Conservation (phyloP, 306 rosid genomes). For the Trichosanthes truncata region DNA sequence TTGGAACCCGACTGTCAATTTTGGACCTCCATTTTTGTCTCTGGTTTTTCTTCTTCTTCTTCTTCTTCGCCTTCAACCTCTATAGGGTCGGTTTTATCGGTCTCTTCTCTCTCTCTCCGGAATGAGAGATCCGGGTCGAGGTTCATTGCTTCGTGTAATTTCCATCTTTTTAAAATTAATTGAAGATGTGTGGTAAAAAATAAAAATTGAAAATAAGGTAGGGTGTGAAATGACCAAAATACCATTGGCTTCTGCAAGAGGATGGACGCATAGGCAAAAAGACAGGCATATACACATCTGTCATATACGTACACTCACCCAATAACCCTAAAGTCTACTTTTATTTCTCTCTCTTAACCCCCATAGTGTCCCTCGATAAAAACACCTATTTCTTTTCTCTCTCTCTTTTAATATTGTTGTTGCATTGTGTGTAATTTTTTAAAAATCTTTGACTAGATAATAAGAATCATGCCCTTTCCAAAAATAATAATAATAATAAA, state of each 20-base stretch:
- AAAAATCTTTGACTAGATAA: no score
- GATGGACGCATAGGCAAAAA: not conserved
- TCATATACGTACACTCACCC: constrained; percentile 7
- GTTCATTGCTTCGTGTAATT: constrained; percentile 3
- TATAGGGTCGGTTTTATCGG: not conserved
- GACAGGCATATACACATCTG: not conserved
- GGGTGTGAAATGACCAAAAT: not conserved
- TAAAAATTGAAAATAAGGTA: not conserved
- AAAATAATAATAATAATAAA: no score
- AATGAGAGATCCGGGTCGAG: constrained; percentile 14
- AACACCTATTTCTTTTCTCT: not conserved
- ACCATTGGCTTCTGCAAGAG: not conserved
- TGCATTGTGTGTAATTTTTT: no score
- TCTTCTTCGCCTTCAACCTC: not conserved
- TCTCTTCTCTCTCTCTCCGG: not conserved
- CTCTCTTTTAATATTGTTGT: not conserved
- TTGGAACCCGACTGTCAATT: constrained; percentile 10
- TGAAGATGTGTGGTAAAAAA: not conserved
- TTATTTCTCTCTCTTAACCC: not conserved
- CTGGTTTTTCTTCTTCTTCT: not conserved
- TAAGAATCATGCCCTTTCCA: no score
- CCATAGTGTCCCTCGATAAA: not conserved
- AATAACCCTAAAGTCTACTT: constrained; percentile 1
- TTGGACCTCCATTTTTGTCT: constrained; percentile 12
- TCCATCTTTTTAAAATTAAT: not conserved